These are phyloP conservation scores for Anaeramoeba ignava DNA, from an alignment of 78 protist species.

Conservation along the genomic window DNA sequence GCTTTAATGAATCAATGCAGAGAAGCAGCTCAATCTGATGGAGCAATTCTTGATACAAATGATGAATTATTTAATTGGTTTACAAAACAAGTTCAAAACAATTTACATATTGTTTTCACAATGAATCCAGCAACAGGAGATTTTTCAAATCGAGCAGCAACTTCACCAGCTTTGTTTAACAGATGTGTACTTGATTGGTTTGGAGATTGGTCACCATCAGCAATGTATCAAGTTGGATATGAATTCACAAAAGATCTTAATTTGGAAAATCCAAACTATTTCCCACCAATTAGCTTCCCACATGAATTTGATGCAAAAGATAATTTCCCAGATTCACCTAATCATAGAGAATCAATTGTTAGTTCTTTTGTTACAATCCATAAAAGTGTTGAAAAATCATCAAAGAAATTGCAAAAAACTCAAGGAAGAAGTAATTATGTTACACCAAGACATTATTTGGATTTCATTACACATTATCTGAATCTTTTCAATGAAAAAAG, in stretches of 20 bases:
- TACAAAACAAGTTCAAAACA: slow-evolving; percentile 42
- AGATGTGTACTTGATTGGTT: slow-evolving; percentile 94
- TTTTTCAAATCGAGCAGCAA: slow-evolving; percentile 65
- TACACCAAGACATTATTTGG: slow-evolving; percentile 93
- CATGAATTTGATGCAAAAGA: not conserved
- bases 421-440: slow-evolving; percentile 59
- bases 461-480: slow-evolving; percentile 69
- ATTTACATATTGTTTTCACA: slow-evolving; percentile 92
- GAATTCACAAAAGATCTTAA: not conserved
- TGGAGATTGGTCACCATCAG: slow-evolving; percentile 82
- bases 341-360: slow-evolving; percentile 53
- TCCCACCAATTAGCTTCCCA: not conserved
- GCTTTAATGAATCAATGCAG: slow-evolving; percentile 41
- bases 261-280: not conserved
- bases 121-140: slow-evolving; percentile 85
- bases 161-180: slow-evolving; percentile 86
- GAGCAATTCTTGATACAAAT: slow-evolving; percentile 7
- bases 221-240: slow-evolving; percentile 62
- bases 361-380: slow-evolving; percentile 54
- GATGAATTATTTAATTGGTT: slow-evolving; percentile 24
- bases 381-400: slow-evolving; percentile 39
- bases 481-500: slow-evolving; percentile 60
- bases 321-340: slow-evolving; percentile 13
- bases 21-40: slow-evolving; percentile 14
- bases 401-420: slow-evolving; percentile 27